Conservation (phyloP, 495 filamentous ascomycete genomes). For the Aspergillus cristatus region DNA sequence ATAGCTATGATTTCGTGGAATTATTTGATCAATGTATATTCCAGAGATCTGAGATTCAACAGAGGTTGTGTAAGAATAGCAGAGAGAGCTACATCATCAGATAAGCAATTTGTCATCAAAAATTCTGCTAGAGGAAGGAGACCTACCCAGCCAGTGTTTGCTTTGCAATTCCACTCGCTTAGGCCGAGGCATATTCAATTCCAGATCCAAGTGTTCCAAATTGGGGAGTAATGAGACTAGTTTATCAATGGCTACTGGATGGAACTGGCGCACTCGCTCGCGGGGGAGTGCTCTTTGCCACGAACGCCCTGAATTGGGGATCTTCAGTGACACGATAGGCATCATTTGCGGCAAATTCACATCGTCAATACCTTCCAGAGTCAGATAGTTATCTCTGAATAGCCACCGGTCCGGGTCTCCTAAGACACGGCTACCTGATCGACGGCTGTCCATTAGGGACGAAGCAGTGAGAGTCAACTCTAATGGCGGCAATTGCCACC, state of each 20-base stretch:
- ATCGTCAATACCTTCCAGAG: not conserved
- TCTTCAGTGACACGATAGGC: not conserved
- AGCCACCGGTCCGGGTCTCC: no score
- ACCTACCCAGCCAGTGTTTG: not conserved
- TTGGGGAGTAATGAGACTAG: slow-evolving; percentile 1
- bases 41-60: not conserved
- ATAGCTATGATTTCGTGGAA: slow-evolving; percentile 2
- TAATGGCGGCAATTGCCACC: no score
- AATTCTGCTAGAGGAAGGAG: no score
- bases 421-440: no score
- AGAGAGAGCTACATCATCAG: no score
- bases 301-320: not conserved
- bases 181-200: not conserved
- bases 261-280: no score
- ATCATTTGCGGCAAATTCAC: not conserved
- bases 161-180: not conserved
- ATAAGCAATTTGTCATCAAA: no score
- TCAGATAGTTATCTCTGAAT: not conserved
- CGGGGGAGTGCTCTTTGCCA: no score
- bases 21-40: slow-evolving; percentile 1
- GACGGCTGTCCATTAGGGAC: no score
- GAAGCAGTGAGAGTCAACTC: no score
- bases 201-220: not conserved
- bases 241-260: not conserved
- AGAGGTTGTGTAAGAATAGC: no score